phyloP scores from a whole-genome alignment of 345 rosid genomes.

The Camelina sativa region DNA sequence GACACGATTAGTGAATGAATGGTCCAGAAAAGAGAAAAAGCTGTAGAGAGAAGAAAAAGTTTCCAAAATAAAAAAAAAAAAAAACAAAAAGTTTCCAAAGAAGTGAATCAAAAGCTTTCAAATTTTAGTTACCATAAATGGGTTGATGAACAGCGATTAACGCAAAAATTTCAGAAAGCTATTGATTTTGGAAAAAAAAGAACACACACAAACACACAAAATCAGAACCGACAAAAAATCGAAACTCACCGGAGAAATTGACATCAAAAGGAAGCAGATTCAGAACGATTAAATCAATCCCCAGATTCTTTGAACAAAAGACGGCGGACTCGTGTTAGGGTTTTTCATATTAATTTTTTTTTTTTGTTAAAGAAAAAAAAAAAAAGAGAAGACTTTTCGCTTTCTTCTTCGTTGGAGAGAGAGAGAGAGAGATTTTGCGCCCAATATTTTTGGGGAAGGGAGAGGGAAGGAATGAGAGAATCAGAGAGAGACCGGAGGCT shows the following conservation, averaged over 20 bases:
- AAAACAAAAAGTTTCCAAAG: too few species aligned
- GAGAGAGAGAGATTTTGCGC: slow-evolving; percentile 35
- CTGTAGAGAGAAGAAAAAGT: slow-evolving; percentile 20
- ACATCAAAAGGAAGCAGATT: not conserved
- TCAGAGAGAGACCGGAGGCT: slow-evolving; percentile 40
- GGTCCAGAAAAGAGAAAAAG: slow-evolving; percentile 13
- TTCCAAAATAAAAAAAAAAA: not conserved
- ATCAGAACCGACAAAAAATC: not conserved
- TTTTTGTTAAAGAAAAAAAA: slow-evolving; percentile 9
- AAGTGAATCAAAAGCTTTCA: slow-evolving; percentile 5
- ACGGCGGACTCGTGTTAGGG: slow-evolving; percentile 64
- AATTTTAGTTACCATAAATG: slow-evolving; percentile 5
- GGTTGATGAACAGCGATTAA: slow-evolving; percentile 9
- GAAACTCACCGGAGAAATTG: slow-evolving; percentile 33
- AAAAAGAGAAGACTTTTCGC: slow-evolving; percentile 37
- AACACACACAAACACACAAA: not conserved
- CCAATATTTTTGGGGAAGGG: slow-evolving; percentile 27
- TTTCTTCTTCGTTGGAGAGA: slow-evolving; percentile 30
- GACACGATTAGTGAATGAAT: not conserved
- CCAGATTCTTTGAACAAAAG: slow-evolving; percentile 36
- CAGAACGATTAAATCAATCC: slow-evolving; percentile 10
- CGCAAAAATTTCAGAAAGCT: slow-evolving; percentile 11
- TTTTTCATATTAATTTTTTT: slow-evolving; percentile 19
- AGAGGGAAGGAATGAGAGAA: slow-evolving; percentile 20
- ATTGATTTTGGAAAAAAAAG: slow-evolving; percentile 6